Base-by-base conservation (phyloP, 768 basidiomycete genomes). In the Pulveroboletus ravenelii region DNA sequence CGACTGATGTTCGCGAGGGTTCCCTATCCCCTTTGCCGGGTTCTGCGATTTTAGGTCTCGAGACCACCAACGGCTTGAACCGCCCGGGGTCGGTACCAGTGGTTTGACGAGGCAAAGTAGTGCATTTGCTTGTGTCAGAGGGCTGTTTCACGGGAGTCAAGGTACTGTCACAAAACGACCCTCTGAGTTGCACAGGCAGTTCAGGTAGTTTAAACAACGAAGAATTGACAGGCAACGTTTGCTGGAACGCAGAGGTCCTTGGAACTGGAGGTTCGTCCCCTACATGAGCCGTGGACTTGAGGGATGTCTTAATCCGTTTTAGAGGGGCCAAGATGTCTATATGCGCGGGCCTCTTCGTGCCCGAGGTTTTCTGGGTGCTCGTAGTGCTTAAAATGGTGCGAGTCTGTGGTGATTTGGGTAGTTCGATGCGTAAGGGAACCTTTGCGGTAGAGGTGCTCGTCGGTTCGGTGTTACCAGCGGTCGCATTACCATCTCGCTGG, bases 311-410 rank as follows among this genome's bases (percentile, higher is more conserved):
- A 10, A 18, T 43, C 35, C 56, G 57, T 48, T 66, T 65, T 8
- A 36, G 36, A 10, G 52, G 34, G 8, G n/a, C 41, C 27, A 57
- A 41, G 27, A 23, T 29, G 34, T 42, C 44, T 65, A 38, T 63
- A 59, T 59, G 61, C 61, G 54, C 55, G 1, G 43, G 43, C 25
- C 53, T 55, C 54, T 64, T 66, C 44, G 52, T 30, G 31, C 42
- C 15, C 1, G 42, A 31, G 12, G 42, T 2, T 36, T 58, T 35
- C 29, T 27, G 35, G 9, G 41, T 42, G 23, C n/a, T 45, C 13
- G 41, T 17, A 5, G 48, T 40, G 14, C 31, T 47, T 30, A 47
- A 20, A 27, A 32, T 29, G 12, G 27, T 17, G 18, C 6, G 46
- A 12, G 18, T 41, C 15, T 45, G 52, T 4, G 31, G 12, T 4